Percentiles rank a stretch among this genome's conserved stretches.
phyloP scores from a whole-genome alignment of 345 rosid genomes.

The Adansonia digitata region DNA sequence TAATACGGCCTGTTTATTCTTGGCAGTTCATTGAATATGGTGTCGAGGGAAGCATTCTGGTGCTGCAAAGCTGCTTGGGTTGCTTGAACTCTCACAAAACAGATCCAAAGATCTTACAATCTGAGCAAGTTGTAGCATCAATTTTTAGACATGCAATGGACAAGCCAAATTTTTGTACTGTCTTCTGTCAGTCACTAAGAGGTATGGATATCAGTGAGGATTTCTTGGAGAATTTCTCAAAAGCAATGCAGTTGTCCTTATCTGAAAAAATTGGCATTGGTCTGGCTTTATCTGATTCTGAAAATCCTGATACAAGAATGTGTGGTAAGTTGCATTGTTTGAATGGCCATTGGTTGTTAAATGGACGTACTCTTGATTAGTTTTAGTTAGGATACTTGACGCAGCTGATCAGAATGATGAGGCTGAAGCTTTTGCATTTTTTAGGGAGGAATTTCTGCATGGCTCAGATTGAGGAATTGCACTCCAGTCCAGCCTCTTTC shows the following conservation, averaged over 20 bases:
- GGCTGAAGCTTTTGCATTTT: slow-evolving; percentile 6
- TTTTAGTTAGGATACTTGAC: neutral
- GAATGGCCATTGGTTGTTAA: neutral
- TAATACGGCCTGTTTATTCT: neutral
- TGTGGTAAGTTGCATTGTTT: slow-evolving; percentile 40
- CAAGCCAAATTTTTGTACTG: slow-evolving; percentile 53
- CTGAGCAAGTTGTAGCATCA: slow-evolving; percentile 42
- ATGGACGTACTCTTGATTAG: neutral
- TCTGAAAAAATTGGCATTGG: slow-evolving; percentile 65
- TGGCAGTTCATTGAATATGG: slow-evolving; percentile 65
- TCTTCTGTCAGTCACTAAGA: slow-evolving; percentile 54
- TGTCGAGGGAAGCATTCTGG: slow-evolving; percentile 47
- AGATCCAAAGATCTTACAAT: slow-evolving; percentile 36
- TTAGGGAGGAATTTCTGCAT: slow-evolving; percentile 70
- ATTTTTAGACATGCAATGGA: slow-evolving; percentile 49
- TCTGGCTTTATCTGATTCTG: slow-evolving; percentile 69
- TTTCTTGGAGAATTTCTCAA: slow-evolving; percentile 43
- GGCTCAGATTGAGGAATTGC: slow-evolving; percentile 58
- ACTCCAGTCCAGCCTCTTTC: slow-evolving; percentile 40
- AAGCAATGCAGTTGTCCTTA: slow-evolving; percentile 42
- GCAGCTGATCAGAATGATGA: neutral
- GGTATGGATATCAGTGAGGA: slow-evolving; percentile 40
- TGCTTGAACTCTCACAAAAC: slow-evolving; percentile 38
- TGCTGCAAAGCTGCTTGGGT: slow-evolving; percentile 62
- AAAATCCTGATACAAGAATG: slow-evolving; percentile 38